Percentiles rank a stretch among this genome's conserved stretches.
Conservation (phyloP, 2,329 filamentous ascomycete species). For the Diaporthe humulicola region DNA sequence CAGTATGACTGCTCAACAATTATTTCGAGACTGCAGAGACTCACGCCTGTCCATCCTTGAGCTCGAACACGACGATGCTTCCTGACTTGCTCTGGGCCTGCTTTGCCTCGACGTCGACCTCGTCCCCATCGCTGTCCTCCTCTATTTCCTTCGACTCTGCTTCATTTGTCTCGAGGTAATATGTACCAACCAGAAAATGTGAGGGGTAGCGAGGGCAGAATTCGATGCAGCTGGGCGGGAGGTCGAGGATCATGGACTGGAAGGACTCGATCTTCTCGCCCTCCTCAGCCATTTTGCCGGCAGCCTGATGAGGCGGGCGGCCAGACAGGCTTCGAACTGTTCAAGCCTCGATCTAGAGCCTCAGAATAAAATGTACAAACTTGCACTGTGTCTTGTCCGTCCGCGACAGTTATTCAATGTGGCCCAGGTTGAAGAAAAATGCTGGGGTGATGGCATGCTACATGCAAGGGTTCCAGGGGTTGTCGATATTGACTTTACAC, state of each 20-base stretch:
- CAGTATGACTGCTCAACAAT: conserved; percentile 41
- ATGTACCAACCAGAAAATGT: conserved; percentile 86
- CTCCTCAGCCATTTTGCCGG: conserved; percentile 26
- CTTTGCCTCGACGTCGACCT: conserved; percentile 47
- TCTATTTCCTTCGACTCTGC: conserved; percentile 40
- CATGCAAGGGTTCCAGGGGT: conserved; percentile 8
- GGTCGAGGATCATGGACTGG: conserved; percentile 67
- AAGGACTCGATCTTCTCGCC: conserved; percentile 19
- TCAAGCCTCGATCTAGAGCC: too few relatives aligned
- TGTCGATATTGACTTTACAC: conserved; percentile 9
- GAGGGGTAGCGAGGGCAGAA: conserved; percentile 74
- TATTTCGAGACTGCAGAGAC: conserved; percentile 47
- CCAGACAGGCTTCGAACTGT: neutral
- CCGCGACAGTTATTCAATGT: too few relatives aligned
- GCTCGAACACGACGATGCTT: conserved; percentile 76
- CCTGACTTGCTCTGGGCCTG: conserved; percentile 77
- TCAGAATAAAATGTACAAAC: neutral
- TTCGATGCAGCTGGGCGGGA: conserved; percentile 84
- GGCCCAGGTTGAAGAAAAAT: neutral
- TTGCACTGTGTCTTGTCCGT: neutral
- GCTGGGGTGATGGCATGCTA: neutral
- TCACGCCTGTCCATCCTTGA: conserved; percentile 69
- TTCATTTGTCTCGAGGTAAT: conserved; percentile 73
- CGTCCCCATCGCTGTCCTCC: conserved; percentile 41
- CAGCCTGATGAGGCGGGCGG: neutral